Evolutionary conservation across 352 stramenopile genomes (phyloP), one percentile per base, ranked within the genome.

Genomic region (Blastocystis sp.): DNA sequence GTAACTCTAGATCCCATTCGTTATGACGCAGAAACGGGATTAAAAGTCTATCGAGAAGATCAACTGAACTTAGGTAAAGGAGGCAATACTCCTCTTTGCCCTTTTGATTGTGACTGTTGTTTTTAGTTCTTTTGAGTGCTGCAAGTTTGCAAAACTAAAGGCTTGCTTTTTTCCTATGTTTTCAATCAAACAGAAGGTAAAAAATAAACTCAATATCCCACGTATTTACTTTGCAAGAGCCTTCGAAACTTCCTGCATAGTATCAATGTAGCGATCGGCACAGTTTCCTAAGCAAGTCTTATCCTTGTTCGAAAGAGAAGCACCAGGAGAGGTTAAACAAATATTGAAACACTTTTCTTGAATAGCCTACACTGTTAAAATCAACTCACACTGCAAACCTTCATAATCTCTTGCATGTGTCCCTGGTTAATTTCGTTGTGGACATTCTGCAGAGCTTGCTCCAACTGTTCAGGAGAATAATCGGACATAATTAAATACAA

Each of bases 271-370:
- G 92, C 94, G 90, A 90, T 96, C 95, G 90, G 95, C 94, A 90
- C 94, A 96, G 63, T 95, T 91, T 69, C 93, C 93, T 41, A 96
- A 90, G 92, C 94, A 96, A 90, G 95, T 95, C 91, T 96, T 94
- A 92, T 96, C 93, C 92, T 96, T 96, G 92, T 92, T 93, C 90
- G 95, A 93, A 53, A 96, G 91, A 91, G 95, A 95, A 88, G 93
- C 93, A 79, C 93, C 93, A 24, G 94, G 91, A 76, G 91, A 93
- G 56, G 93, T 92, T 90, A 96, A 92, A 92, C 94, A 96, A 91
- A 95, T 95, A 92, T 96, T 93, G 88, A 96, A 96, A 91, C 94
- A 96, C 90, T 96, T 96, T 78, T 95, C 93, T 91, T 95, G 93
- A 65, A 96, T 85, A 89, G 93, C 39, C 76, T 88, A 88, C 20